phyloP scores from a whole-genome alignment of 2,329 filamentous ascomycete species.

The Claviceps pazoutovae region DNA sequence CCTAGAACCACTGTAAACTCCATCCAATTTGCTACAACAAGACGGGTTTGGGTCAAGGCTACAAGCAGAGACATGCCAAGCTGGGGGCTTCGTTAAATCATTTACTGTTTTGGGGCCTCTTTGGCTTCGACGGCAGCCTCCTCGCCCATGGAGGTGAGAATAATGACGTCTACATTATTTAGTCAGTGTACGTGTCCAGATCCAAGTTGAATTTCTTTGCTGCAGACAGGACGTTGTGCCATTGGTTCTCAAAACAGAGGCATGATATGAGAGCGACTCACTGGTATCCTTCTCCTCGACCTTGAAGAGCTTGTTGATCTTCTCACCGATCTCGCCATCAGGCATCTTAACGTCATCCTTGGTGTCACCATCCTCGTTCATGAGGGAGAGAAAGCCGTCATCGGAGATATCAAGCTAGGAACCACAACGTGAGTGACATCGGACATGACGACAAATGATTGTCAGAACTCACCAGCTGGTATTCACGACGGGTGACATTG shows the following conservation, averaged over 20 bases:
- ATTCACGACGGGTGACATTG: conserved; percentile 80
- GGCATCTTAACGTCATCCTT: conserved; percentile 95
- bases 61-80: conserved; percentile 12
- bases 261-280: conserved; percentile 38
- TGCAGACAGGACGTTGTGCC: background rate
- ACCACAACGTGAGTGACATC: background rate
- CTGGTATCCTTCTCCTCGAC: conserved; percentile 85
- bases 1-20: conserved; percentile 18
- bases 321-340: conserved; percentile 76
- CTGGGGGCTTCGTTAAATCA: conserved; percentile 7
- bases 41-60: conserved; percentile 12
- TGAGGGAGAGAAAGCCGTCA: conserved; percentile 88
- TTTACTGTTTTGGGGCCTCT: conserved; percentile 53
- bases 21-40: conserved; percentile 14
- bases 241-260: background rate
- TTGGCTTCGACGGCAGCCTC: conserved; percentile 86
- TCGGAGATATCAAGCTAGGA: conserved; percentile 81
- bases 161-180: conserved; percentile 57
- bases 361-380: conserved; percentile 70
- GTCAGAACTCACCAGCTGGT: conserved; percentile 63
- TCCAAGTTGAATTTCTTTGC: background rate
- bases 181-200: background rate
- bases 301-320: conserved; percentile 68
- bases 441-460: background rate
- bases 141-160: conserved; percentile 94